Base-by-base conservation (phyloP, 1,139 yeast genomes). In the Diutina mesorugosa region DNA sequence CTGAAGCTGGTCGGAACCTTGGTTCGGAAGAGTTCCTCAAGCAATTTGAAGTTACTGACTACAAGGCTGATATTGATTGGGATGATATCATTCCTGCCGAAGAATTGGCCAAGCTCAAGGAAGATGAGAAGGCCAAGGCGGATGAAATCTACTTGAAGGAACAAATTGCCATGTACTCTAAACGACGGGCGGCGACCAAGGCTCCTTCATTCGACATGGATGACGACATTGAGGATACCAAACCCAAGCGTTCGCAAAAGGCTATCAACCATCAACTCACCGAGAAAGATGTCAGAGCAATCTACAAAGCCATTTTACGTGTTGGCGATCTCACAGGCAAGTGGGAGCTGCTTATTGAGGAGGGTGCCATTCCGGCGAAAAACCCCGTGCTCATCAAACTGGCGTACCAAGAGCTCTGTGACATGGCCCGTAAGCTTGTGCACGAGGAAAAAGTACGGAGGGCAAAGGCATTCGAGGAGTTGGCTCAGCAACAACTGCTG, bases 31-130 rank as follows among this genome's bases (percentile, higher is more conserved):
- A 95, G 71, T 95, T 95, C 67, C 79, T 95, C 72, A 90, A 84
- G 66, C 99, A 95, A 70, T 95, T 95, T 69, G 99, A 95, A 70
- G 99, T 95, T 57, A 95, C 99, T 0, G 99, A 95, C 69, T 95
- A 91, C 70, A 95, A 95, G 71, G 98, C 99, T 0, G 98, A 95
- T 69, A 90, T 93, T 59, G 95, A 90, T 62, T 95, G 99, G 99
- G 99, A 95, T 72, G 99, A 95, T 69, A 95, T 95, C 64, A 95
- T 95, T 64, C 99, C 99, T 0, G 95, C 90, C 61, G 97, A 90
- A 56, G 99, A 95, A 69, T 77, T 95, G 60, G 80, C 83, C 58
- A 88, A 88, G 67, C 78, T 95, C 65, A 93, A 95, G 68, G 96
- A 88, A 60, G 96, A 90, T 59, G 99, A 93, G 66, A 86, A 87